These are phyloP conservation scores for Mrakia blollopis DNA, from an alignment of 768 basidiomycete species.

Conservation along the genomic window DNA sequence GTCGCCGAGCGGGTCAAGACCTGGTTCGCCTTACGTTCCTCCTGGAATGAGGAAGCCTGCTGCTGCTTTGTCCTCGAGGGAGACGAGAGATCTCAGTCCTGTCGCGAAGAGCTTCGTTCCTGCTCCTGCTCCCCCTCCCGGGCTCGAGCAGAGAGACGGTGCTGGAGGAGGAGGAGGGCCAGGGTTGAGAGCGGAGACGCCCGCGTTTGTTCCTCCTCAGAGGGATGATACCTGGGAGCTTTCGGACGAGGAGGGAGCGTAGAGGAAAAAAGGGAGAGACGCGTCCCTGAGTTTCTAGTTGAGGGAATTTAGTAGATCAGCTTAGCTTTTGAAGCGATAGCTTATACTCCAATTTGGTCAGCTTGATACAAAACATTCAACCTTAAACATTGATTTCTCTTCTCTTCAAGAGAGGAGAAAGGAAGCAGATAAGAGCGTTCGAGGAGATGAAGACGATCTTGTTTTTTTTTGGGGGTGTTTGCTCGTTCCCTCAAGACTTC, in stretches of 20 bases:
- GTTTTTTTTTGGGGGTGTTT: too few relatives aligned
- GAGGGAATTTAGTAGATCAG: too few relatives aligned
- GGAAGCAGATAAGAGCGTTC: too few relatives aligned
- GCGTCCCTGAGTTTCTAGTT: too few relatives aligned
- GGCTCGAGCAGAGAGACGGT: background rate
- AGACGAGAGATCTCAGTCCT: background rate
- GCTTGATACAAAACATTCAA: too few relatives aligned
- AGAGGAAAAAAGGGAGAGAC: background rate
- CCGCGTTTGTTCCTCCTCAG: background rate
- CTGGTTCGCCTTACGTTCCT: slow-evolving; percentile 22
- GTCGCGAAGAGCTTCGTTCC: background rate
- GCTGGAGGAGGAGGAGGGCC: background rate
- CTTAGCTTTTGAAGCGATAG: too few relatives aligned
- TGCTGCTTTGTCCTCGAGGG: too few relatives aligned
- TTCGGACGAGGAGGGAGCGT: slow-evolving; percentile 27
- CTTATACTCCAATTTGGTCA: too few relatives aligned
- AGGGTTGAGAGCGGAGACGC: background rate
- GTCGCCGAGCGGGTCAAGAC: background rate
- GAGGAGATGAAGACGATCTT: too few relatives aligned
- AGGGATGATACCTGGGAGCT: slow-evolving; percentile 28
- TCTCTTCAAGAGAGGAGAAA: too few relatives aligned
- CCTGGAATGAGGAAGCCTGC: slow-evolving; percentile 2
- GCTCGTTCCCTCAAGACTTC: too few relatives aligned
- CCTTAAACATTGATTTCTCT: too few relatives aligned
- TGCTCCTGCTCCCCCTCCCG: slow-evolving; percentile 5